A percentile compares a stretch with the other conserved stretches of the same genome.
Evolutionary conservation across 2,329 filamentous ascomycete species (phyloP).

Genomic region (Chaetomium sp.): DNA sequence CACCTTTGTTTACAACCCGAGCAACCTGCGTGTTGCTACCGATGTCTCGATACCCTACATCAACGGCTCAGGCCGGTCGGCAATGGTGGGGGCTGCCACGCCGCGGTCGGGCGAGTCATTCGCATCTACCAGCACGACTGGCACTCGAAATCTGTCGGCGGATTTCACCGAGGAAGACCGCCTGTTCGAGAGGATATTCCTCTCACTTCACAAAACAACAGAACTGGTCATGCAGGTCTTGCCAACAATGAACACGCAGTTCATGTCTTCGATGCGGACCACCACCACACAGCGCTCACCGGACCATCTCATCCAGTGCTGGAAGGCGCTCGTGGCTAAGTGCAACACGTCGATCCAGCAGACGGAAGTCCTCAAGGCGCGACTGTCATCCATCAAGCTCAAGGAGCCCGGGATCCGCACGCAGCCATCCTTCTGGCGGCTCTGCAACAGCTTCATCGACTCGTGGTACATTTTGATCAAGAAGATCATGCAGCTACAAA

Average conservation of each 20-base stretch:
- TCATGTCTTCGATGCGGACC: slow-evolving; percentile 63
- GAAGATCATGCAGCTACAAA: slow-evolving; percentile 59
- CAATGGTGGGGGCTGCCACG: slow-evolving; percentile 62
- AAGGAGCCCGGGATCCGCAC: slow-evolving; percentile 78
- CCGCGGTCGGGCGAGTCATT: slow-evolving; percentile 85
- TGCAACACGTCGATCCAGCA: slow-evolving; percentile 71
- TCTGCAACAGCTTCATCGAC: slow-evolving; percentile 74
- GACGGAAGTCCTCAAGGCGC: slow-evolving; percentile 70
- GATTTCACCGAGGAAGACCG: slow-evolving; percentile 77
- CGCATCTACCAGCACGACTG: slow-evolving; percentile 54
- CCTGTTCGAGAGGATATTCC: slow-evolving; percentile 79
- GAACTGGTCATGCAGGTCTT: slow-evolving; percentile 73
- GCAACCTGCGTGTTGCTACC: slow-evolving; percentile 59
- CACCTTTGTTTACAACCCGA: slow-evolving; percentile 51
- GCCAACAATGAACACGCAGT: slow-evolving; percentile 68
- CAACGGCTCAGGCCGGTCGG: slow-evolving; percentile 54
- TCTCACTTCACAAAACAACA: slow-evolving; percentile 72
- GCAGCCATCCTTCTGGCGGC: slow-evolving; percentile 63
- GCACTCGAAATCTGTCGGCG: slow-evolving; percentile 54
- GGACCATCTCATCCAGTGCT: slow-evolving; percentile 63
- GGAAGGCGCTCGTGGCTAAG: slow-evolving; percentile 71
- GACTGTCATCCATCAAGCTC: slow-evolving; percentile 78
- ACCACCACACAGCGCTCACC: slow-evolving; percentile 63
- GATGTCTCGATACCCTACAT: slow-evolving; percentile 54
- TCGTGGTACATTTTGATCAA: slow-evolving; percentile 68